Conservation (phyloP, 2,329 filamentous ascomycete genomes). For the Didymella pinodella region DNA sequence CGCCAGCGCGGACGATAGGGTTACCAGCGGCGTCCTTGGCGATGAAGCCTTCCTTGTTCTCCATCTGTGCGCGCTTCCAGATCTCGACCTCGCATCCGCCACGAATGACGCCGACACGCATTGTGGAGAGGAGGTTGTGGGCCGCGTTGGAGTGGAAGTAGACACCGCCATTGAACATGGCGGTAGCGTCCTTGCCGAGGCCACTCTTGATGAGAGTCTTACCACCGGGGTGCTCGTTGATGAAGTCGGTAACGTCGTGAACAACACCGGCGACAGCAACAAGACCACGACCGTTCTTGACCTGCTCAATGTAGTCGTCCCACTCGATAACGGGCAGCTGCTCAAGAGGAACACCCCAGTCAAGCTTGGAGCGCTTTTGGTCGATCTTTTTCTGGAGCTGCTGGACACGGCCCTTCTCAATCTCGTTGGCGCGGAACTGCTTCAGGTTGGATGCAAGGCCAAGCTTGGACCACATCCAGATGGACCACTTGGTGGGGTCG, state of each 20-base stretch:
- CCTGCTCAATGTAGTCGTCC: constrained; percentile 55
- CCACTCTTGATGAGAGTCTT: constrained; percentile 54
- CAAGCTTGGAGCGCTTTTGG: constrained; percentile 54
- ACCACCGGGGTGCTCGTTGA: constrained; percentile 55
- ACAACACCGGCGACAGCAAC: constrained; percentile 54
- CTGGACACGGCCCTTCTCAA: constrained; percentile 55
- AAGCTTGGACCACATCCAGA: constrained; percentile 55
- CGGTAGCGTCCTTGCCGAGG: constrained; percentile 55
- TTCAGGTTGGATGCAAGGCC: constrained; percentile 55
- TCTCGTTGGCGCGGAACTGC: constrained; percentile 56
- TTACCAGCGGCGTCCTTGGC: constrained; percentile 82
- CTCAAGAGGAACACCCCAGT: constrained; percentile 55
- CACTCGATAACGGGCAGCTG: constrained; percentile 55
- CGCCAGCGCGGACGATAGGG: constrained; percentile 83
- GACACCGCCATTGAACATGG: constrained; percentile 56
- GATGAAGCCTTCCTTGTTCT: constrained; percentile 75
- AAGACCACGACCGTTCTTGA: constrained; percentile 53
- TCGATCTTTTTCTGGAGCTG: constrained; percentile 57
- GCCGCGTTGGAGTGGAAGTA: constrained; percentile 54
- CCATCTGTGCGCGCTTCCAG: constrained; percentile 54
- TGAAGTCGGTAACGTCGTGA: constrained; percentile 54
- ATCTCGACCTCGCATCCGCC: constrained; percentile 56
- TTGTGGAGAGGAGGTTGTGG: constrained; percentile 54
- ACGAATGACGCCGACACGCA: constrained; percentile 55
- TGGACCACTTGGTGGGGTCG: constrained; percentile 56